Evolutionary conservation across 352 stramenopile genomes (phyloP), one percentile per base, ranked within the genome.

Genomic region (Pythium monospermum): DNA sequence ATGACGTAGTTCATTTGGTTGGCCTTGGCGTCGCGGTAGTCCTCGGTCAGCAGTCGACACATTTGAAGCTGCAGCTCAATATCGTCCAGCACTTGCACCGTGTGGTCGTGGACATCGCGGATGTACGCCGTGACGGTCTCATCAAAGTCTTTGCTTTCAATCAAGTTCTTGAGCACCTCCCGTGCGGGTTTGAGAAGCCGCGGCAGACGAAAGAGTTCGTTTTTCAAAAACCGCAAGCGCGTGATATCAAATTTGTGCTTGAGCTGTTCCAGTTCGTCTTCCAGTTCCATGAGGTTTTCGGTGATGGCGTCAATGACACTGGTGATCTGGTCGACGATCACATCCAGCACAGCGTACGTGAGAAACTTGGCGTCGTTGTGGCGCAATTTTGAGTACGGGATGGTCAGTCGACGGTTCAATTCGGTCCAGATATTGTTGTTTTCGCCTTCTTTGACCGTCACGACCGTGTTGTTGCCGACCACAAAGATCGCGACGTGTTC

Each of bases 1-100:
- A 96, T 90, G 23, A 93, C 84, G 41, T 91, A 85, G 64, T 95
- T 92, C 81, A 90, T 91, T 58, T 92, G 83, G 46, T 85, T 88
- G 1, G 78, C 66, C 49, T 91, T 88, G 32, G 73, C 77, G 38
- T 94, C 83, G 10, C 85, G 79, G 52, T 90, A 89, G 46, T 94
- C 81, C 58, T 90, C 76, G 4, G 79, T 88, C 39, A 95, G 60
- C 25, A 83, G 59, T 1, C 79, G 71, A 22, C 77, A 90, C 77
- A 91, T 91, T 28, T 91, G 79, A 18, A 87, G 62, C 49, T 91
- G 77, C 19, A 87, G 69, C 37, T 93, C 77, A 35, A 91, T 94
- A 49, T 91, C 77, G 47, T 89, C 73, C 25, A 95, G 67, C 42
- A 90, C 68, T 44, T 87, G 73, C 13, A 87, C 74, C 4, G 91